A percentile compares a stretch with the other conserved stretches of the same genome.
These are phyloP conservation scores for Gilbertella persicaria DNA, from an alignment of 371 early-diverging fungal species.

Conservation along the genomic window DNA sequence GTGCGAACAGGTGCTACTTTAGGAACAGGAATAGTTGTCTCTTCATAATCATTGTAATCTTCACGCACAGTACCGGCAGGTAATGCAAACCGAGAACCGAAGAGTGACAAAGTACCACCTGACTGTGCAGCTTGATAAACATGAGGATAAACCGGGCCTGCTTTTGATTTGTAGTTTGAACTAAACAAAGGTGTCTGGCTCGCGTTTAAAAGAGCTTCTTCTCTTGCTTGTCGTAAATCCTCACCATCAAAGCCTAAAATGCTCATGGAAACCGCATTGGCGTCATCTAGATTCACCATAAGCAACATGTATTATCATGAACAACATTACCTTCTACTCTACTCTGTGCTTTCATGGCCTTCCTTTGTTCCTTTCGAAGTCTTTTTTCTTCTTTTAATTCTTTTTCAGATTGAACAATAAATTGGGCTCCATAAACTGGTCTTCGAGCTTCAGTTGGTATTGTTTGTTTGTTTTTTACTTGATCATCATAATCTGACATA, in stretches of 20 bases:
- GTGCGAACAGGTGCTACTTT: slow-evolving; percentile 57
- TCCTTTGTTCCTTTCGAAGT: slow-evolving; percentile 71
- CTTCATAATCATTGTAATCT: slow-evolving; percentile 75
- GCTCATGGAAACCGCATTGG: slow-evolving; percentile 48
- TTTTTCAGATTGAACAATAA: slow-evolving; percentile 72
- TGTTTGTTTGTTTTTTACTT: slow-evolving; percentile 10
- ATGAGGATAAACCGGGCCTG: slow-evolving; percentile 53
- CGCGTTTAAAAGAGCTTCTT: slow-evolving; percentile 50
- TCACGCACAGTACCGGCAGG: slow-evolving; percentile 72
- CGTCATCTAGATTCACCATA: slow-evolving; percentile 38
- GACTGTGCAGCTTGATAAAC: slow-evolving; percentile 60
- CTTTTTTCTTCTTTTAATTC: slow-evolving; percentile 68
- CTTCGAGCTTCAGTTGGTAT: slow-evolving; percentile 20
- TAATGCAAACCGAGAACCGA: slow-evolving; percentile 71
- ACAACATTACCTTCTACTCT: slow-evolving; percentile 15
- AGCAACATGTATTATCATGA: background rate
- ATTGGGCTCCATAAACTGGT: slow-evolving; percentile 63
- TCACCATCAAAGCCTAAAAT: slow-evolving; percentile 59
- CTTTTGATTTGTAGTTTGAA: slow-evolving; percentile 34
- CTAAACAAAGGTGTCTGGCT: slow-evolving; percentile 43
- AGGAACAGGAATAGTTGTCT: slow-evolving; percentile 77
- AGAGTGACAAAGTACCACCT: slow-evolving; percentile 53
- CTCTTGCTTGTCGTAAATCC: slow-evolving; percentile 54
- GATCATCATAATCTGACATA: slow-evolving; percentile 33
- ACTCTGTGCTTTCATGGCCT: slow-evolving; percentile 36